Percentiles rank a stretch among this genome's conserved stretches.
phyloP scores from a whole-genome alignment of 306 rosid species.

The Hippophae rhamnoides region DNA sequence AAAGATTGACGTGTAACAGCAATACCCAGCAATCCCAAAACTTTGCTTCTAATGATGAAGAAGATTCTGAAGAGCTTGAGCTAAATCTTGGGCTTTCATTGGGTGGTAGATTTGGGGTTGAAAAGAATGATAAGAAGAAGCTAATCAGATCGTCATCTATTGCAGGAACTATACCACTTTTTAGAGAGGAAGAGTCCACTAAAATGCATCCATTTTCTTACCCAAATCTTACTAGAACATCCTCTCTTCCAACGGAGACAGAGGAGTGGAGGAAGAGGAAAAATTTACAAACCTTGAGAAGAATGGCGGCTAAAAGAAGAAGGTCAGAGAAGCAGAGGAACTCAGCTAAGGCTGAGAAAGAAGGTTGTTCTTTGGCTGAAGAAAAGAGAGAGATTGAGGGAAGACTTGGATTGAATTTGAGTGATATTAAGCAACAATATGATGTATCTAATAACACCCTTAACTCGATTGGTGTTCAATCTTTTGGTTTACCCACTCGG shows the following conservation, averaged over 20 bases:
- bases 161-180: conserved; percentile 56
- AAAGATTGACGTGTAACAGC: conserved; percentile 38
- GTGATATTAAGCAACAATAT: conserved; percentile 15
- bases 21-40: conserved; percentile 13
- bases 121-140: conserved; percentile 43
- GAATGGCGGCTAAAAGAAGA: conserved; percentile 84
- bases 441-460: conserved; percentile 1
- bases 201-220: conserved; percentile 23
- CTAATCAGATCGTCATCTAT: conserved; percentile 69
- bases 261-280: conserved; percentile 98
- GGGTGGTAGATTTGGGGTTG: conserved; percentile 87
- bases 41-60: conserved; percentile 20
- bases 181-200: conserved; percentile 26
- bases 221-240: conserved; percentile 41
- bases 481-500: conserved; percentile 34
- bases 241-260: conserved; percentile 85
- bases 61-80: conserved; percentile 52
- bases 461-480: conserved; percentile 16
- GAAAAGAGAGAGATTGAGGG: conserved; percentile 11
- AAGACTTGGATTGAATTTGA: conserved; percentile 7
- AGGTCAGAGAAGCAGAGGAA: conserved; percentile 79
- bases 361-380: conserved; percentile 31
- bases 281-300: conserved; percentile 71
- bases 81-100: conserved; percentile 77
- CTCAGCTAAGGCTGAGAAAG: conserved; percentile 31